Base-by-base conservation (phyloP, 2,329 filamentous ascomycete genomes). In the Trichoderma sp. region DNA sequence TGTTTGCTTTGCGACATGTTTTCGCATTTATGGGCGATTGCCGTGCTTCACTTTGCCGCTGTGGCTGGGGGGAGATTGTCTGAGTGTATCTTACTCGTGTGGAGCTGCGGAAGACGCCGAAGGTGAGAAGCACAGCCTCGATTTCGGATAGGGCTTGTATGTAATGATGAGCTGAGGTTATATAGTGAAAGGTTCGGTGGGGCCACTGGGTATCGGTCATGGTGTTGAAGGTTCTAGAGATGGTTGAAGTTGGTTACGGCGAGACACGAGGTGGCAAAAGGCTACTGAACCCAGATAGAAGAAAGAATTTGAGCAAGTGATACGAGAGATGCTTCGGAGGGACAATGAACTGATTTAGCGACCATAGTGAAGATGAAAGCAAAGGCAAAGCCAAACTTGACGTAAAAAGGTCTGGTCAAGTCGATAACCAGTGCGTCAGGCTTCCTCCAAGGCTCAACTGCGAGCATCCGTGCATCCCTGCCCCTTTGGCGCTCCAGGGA, bases 391-490 rank as follows among this genome's bases (percentile, higher is more conserved):
- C 21, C 34, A 51, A 62, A 45, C 28, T 52, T 64, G 63, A 59
- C 63, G 63, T 64, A 44, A 45, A n/a, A n/a, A 5, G 24, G 6
- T 19, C 2, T 10, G 61, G 19, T 45, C 7, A 39, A 39, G 34
- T 39, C 34, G 12, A 39, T 41, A 21, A 26, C 21, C 30, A 9
- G 30, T 58, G 50, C 63, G 56, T 47, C 63, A 65, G 63, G 63
- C 63, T 41, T 60, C 43, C 30, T 24, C 43, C 56, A 52, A 65
- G 63, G 63, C 55, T 64, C 34, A 39, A 21, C 51, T 17, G 10
- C 12, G 17, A 9, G 26, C 19, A 24, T 10, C 34, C 17, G 45
- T 43, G 7, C 9, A 7, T 43, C 52, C 34, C 9, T n/a, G 19
- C 12, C 5, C 9, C 43, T 14, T 39, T 10, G 43, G 17, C 7